Conservation (phyloP, 768 basidiomycete genomes). For the Macrolepiota albuminosa region DNA sequence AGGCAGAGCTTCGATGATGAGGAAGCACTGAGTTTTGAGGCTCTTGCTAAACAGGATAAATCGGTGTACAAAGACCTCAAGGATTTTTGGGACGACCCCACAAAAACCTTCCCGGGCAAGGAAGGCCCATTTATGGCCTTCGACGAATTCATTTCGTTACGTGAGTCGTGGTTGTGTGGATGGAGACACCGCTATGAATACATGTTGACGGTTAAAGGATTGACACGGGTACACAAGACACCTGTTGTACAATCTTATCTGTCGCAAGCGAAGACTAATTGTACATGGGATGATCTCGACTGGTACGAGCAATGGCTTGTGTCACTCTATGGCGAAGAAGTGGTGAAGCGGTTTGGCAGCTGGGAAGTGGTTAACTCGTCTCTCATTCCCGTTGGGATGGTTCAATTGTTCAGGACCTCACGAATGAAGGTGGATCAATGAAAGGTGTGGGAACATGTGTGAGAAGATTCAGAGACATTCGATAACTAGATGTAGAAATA, state of each 20-base stretch:
- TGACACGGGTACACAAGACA: background rate
- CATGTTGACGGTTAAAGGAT: conserved; percentile 1
- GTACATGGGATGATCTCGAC: conserved; percentile 13
- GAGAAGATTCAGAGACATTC: background rate
- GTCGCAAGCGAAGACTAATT: background rate
- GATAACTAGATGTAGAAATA: too few species aligned
- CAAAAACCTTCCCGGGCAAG: background rate
- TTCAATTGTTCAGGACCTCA: conserved; percentile 31
- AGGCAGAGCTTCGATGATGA: conserved; percentile 4
- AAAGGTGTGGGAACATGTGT: background rate
- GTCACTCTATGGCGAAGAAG: conserved; percentile 33
- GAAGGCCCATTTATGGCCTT: conserved; percentile 11
- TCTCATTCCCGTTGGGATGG: conserved; percentile 38
- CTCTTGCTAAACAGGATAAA: conserved; percentile 21
- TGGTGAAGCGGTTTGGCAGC: conserved; percentile 34
- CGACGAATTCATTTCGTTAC: conserved; percentile 10
- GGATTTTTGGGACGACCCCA: background rate
- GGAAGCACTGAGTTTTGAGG: conserved; percentile 12
- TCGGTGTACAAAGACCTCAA: conserved; percentile 14
- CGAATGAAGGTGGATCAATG: conserved; percentile 29
- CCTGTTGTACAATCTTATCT: conserved; percentile 4
- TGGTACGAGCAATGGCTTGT: conserved; percentile 34
- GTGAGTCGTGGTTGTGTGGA: conserved; percentile 11
- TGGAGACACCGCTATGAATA: conserved; percentile 11
- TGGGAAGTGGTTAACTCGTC: conserved; percentile 34